A percentile compares a stretch with the other conserved stretches of the same genome.
These are phyloP conservation scores for Trichoderma koningii DNA, from an alignment of 2,329 filamentous ascomycete genomes.

Conservation along the genomic window DNA sequence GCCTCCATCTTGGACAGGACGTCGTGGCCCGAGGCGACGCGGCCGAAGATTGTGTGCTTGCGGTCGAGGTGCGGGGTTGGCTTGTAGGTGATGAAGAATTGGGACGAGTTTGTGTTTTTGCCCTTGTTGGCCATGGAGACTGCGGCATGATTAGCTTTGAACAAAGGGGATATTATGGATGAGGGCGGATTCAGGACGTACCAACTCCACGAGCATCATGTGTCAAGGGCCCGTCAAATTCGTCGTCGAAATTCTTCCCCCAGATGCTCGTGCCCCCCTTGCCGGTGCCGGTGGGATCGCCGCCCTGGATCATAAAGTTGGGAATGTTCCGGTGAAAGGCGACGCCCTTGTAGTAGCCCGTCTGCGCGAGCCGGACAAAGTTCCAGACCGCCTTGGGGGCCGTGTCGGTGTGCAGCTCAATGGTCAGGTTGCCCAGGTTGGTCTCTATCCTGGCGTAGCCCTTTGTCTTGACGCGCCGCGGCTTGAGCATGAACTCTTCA, in stretches of 20 bases:
- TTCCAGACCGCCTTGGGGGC: conserved; percentile 97
- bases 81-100: conserved; percentile 93
- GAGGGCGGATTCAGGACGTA: conserved; percentile 30
- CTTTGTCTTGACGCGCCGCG: conserved; percentile 82
- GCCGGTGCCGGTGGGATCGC: conserved; percentile 89
- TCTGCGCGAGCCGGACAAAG: conserved; percentile 83
- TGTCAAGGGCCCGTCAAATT: conserved; percentile 85
- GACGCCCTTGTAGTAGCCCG: conserved; percentile 84
- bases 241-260: conserved; percentile 92
- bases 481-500: conserved; percentile 95
- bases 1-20: conserved; percentile 76
- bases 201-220: conserved; percentile 75
- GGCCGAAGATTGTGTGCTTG: conserved; percentile 96
- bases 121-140: conserved; percentile 96
- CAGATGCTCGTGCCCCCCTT: conserved; percentile 88
- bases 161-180: background rate
- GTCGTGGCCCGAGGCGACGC: conserved; percentile 74
- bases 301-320: conserved; percentile 97
- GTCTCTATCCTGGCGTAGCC: conserved; percentile 92
- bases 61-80: conserved; percentile 81
- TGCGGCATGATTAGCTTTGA: conserved; percentile 26
- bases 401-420: conserved; percentile 88
- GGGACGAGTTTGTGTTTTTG: conserved; percentile 93
- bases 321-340: conserved; percentile 91
- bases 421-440: conserved; percentile 77